Conservation (phyloP, 805 yeast species). For the Dipodascus geniculatus region DNA sequence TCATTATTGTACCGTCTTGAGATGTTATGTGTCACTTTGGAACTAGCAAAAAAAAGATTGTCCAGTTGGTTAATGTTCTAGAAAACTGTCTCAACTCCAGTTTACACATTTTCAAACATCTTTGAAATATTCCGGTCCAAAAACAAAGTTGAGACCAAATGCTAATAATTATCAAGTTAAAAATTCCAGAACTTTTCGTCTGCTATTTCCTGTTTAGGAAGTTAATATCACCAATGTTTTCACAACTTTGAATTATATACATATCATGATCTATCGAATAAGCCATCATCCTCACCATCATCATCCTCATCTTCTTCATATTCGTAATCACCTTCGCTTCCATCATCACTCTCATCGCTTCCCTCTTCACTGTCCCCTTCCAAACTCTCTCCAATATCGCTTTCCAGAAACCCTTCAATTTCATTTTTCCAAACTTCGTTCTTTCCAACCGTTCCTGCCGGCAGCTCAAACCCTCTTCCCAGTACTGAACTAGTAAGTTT, state of each 20-base stretch:
- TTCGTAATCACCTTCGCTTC: constrained; percentile 26
- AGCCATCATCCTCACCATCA: constrained; percentile 44
- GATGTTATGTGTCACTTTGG: no score
- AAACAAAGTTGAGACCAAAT: background rate
- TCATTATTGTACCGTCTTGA: no score
- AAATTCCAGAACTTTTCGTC: background rate
- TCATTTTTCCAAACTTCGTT: constrained; percentile 20
- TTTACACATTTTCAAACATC: no score
- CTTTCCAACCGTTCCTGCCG: constrained; percentile 32
- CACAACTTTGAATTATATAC: background rate
- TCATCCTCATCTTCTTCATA: constrained; percentile 33
- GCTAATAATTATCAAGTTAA: background rate
- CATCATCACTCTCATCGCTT: constrained; percentile 22
- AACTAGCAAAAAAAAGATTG: no score
- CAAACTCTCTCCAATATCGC: constrained; percentile 19
- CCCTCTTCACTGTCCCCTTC: constrained; percentile 16
- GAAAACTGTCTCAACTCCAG: no score
- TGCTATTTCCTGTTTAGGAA: background rate
- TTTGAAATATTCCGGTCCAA: no score
- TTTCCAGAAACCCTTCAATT: constrained; percentile 27
- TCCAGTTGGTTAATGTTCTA: no score
- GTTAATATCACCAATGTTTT: background rate
- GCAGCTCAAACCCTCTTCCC: constrained; percentile 66
- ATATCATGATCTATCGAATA: constrained; percentile 38
- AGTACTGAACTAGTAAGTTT: constrained; percentile 72